These are phyloP conservation scores for Teunomyces atbi DNA, from an alignment of 805 yeast species.

Conservation along the genomic window DNA sequence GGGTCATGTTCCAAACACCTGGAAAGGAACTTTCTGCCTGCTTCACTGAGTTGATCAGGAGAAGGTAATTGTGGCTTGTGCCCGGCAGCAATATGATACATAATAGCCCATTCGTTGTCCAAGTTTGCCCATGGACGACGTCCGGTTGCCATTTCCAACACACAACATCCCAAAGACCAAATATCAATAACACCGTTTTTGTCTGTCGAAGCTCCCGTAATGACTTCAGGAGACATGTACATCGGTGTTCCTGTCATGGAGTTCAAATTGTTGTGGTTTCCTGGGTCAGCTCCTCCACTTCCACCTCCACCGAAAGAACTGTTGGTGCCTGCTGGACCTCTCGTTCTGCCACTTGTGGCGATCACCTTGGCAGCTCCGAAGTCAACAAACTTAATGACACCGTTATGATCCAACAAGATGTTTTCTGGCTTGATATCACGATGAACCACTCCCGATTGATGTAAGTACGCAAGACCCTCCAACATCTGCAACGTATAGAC, in stretches of 20 bases:
- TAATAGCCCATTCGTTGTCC: slow-evolving; percentile 97
- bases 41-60: slow-evolving; percentile 69
- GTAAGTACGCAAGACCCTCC: slow-evolving; percentile 93
- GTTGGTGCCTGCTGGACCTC: slow-evolving; percentile 13
- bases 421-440: slow-evolving; percentile 97
- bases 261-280: slow-evolving; percentile 26
- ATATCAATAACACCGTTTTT: slow-evolving; percentile 73
- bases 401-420: slow-evolving; percentile 83
- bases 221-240: slow-evolving; percentile 98
- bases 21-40: slow-evolving; percentile 68
- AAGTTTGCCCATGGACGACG: slow-evolving; percentile 93
- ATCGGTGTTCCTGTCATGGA: slow-evolving; percentile 92
- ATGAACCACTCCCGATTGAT: slow-evolving; percentile 93
- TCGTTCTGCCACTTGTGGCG: slow-evolving; percentile 55
- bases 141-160: slow-evolving; percentile 95
- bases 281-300: neutral
- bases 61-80: slow-evolving; percentile 84
- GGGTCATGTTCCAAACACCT: slow-evolving; percentile 85
- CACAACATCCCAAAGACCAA: slow-evolving; percentile 97
- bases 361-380: slow-evolving; percentile 96
- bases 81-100: slow-evolving; percentile 97
- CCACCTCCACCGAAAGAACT: neutral
- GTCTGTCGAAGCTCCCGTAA: slow-evolving; percentile 69
- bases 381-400: slow-evolving; percentile 92
- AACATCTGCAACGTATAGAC: slow-evolving; percentile 88